Evolutionary conservation across 31 red algal genomes (phyloP), one percentile per base, ranked within the genome.

Genomic region (Endocladia muricata): DNA sequence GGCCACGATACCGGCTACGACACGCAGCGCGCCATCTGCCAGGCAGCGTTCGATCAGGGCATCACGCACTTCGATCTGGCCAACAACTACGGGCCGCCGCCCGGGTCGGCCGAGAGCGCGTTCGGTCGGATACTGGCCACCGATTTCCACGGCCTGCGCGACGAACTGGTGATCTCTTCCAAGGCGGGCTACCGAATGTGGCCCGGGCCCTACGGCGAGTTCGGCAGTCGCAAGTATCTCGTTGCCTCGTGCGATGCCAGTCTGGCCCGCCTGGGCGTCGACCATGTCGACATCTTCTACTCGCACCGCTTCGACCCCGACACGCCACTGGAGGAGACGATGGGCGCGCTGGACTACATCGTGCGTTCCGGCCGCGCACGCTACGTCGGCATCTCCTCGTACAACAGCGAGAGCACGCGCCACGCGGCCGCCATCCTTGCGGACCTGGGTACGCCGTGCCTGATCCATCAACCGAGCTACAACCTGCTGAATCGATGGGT

Each of bases 201-300:
- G 66, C 66, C 66, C 30, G 66, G 66, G 11, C 66, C 66, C 9
- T 70, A 70, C 38, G 66, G 66, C 38, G 38, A 70, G 15, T 47
- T 8, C 8, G 66, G 66, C 6, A 42, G 66, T 0, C 48, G 79
- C 48, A 89, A 89, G 60, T 82, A 89, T 61, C 44, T 89, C 56
- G 38, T 57, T 2, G 82, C 83, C 19, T 67, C 79, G 1, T n/a
- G 41, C 37, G 37, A n/a, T 19, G 61, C 61, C 3, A 73, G 58
- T 17, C 49, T 89, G n/a, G 2, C 2, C 8, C 68, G 85, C 13
- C 36, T 85, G 13, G 64, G 60, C 1, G 30, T 89, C 1, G 85
- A 89, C 23, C 76, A 89, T 38, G 78, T 89, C 40, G 85, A 89
- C 60, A 75, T 89, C 52, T 40, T 89, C 9, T 89, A 74, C 70